These are phyloP conservation scores for Voacanga thouarsii DNA, from an alignment of 257 asterid species.

Conservation along the genomic window DNA sequence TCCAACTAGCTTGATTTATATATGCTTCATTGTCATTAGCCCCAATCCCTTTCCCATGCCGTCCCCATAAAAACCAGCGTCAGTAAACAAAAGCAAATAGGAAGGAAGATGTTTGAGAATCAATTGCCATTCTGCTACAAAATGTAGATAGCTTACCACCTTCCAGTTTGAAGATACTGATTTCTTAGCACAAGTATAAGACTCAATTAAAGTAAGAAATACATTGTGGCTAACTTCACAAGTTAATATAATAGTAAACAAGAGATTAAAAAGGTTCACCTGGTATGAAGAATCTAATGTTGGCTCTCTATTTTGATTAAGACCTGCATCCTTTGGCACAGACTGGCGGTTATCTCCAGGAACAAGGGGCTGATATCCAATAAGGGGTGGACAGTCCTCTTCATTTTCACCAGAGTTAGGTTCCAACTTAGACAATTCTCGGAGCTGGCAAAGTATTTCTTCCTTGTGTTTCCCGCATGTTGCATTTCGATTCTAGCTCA, in stretches of 20 bases:
- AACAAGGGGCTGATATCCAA: slow-evolving; percentile 30
- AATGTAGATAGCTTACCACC: not conserved
- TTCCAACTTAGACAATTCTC: slow-evolving; percentile 60
- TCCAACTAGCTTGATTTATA: not conserved
- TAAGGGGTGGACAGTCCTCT: slow-evolving; percentile 36
- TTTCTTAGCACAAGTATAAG: not conserved
- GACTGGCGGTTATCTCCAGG: slow-evolving; percentile 29
- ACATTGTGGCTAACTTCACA: not conserved
- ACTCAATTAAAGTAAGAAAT: not conserved
- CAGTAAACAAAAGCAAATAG: not conserved
- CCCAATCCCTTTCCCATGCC: not conserved
- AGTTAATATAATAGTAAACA: not conserved
- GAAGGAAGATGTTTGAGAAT: not conserved
- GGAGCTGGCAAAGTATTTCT: slow-evolving; percentile 76
- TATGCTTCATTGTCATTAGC: not conserved
- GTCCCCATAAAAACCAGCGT: not conserved
- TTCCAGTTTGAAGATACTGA: too few relatives aligned
- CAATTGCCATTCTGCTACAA: not conserved
- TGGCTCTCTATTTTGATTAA: slow-evolving; percentile 30
- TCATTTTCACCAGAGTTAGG: slow-evolving; percentile 48
- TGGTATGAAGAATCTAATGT: slow-evolving; percentile 39
- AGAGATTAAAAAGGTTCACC: slow-evolving; percentile 33
- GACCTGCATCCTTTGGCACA: slow-evolving; percentile 28
- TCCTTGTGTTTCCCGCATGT: slow-evolving; percentile 78
- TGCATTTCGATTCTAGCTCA: slow-evolving; percentile 80